Base-by-base conservation (phyloP, 495 filamentous ascomycete species). In the Lepidopterella palustris region DNA sequence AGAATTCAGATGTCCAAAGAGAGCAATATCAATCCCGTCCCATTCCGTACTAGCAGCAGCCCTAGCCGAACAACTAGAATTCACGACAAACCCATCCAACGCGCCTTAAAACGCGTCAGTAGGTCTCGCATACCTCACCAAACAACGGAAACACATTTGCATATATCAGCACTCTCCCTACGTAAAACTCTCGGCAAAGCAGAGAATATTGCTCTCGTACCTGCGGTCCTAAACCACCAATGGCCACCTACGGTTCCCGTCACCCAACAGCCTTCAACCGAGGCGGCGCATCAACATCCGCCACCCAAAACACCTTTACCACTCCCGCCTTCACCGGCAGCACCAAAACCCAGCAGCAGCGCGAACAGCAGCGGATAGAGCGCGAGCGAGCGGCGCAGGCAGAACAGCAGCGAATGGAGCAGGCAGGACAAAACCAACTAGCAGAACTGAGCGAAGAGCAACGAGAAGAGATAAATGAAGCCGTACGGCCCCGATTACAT, bases 381-480 rank as follows among this genome's bases (percentile, higher is more conserved):
- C 68, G 68, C 27, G 69, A 73, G 47, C 59, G 73, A 18, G 60
- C 61, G 50, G 69, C 70, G 50, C 70, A 72, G 3, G 59, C 76
- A 75, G 64, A 76, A 58, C 65, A 68, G n/a, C 68, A 79, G 64
- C 59, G 76, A 61, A 49, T 69, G 39, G 71, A 73, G 50, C 60
- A 58, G 18, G 63, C 65, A 40, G 68, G 71, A 50, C 63, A 70
- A 45, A 62, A 66, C 29, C 60, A 56, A 25, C 58, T 73, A n/a
- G 70, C 73, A 62, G 64, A 77, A 60, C 74, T 93, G 66, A 88
- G 81, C 23, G 90, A 95, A 69, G 90, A 95, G 75, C 90, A 96
- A 68, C 78, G 84, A 53, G 89, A 93, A 66, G 90, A 96, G 68
- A 89, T 96, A 55, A 87, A 85, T 62, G 89, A 96, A 78, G 91